These are phyloP conservation scores for Oropetium thomaeum DNA, from an alignment of 176 grass and related monocot species.

Conservation along the genomic window DNA sequence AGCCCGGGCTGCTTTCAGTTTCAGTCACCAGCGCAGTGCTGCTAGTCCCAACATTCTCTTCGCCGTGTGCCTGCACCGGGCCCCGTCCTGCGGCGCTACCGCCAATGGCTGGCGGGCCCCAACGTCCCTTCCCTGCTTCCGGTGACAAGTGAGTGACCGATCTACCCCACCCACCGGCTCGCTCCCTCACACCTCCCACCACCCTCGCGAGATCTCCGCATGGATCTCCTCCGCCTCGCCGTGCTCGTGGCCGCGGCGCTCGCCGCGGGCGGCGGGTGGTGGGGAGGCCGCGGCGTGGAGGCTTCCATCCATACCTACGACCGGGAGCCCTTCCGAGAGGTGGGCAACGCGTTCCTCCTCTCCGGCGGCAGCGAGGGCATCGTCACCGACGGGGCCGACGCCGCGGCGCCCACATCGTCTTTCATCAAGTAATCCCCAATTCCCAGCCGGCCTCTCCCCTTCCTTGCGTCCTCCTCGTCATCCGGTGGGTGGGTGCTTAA, in stretches of 20 bases:
- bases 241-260: slow-evolving; percentile 22
- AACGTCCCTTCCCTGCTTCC: not conserved
- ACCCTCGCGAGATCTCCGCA: slow-evolving; percentile 42
- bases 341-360: slow-evolving; percentile 97
- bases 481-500: not conserved
- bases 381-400: slow-evolving; percentile 45
- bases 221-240: slow-evolving; percentile 63
- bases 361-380: slow-evolving; percentile 97
- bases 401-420: slow-evolving; percentile 20
- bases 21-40: too few species aligned
- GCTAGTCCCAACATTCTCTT: not conserved
- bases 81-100: not conserved
- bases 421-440: slow-evolving; percentile 69
- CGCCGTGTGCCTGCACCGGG: not conserved
- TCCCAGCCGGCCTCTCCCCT: not conserved
- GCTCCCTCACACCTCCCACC: not conserved
- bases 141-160: slow-evolving; percentile 45
- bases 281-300: slow-evolving; percentile 30
- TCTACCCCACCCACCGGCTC: slow-evolving; percentile 28
- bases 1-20: too few species aligned
- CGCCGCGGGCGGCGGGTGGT: slow-evolving; percentile 18
- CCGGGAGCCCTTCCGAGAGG: slow-evolving; percentile 85
- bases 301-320: slow-evolving; percentile 95
- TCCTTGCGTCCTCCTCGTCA: not conserved
- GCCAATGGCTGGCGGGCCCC: slow-evolving; percentile 1